Base-by-base conservation (phyloP, 2,329 filamentous ascomycete genomes). In the Ascochyta viciae-villosae region DNA sequence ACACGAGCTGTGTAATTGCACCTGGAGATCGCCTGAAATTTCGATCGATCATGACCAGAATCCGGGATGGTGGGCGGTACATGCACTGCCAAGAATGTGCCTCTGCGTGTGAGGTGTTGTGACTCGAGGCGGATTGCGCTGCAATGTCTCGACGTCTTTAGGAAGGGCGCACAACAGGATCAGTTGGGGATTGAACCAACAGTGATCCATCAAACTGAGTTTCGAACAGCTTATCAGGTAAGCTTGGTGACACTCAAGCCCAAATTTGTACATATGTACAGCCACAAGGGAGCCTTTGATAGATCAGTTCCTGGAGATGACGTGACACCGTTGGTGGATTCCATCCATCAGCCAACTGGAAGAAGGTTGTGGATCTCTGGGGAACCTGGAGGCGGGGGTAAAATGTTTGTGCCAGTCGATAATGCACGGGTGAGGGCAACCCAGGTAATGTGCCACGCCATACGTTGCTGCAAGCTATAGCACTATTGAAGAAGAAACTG, bases 311-410 rank as follows among this genome's bases (percentile, higher is more conserved):
- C 10, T 41, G n/a, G 29, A 12, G 24, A 33, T 9, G 26, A 38
- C n/a, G 42, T 56, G 23, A 33, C 47, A 56, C 47, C 38, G 31
- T n/a, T 46, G 31, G 47, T 3, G 26, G 6, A 2, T 10, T 22
- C 43, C 3, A n/a, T 38, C 15, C 22, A 27, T 19, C 22, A 19
- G 29, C 24, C 33, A 33, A 47, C 15, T 26, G 44, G 22, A 16
- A 27, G 16, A n/a, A 6, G 15, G 19, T 6, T 41, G 19, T 33
- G 29, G 39, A 40, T 44, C n/a, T 34, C n/a, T 33, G 34, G 24
- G 23, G 26, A 53, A 42, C 49, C 39, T 46, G 44, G 44, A 46
- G 54, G 43, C 37, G 49, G 54, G 45, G 49, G 45, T 15, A 8
- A 16, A 12, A 42, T 35, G 19, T 53, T 42, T 41, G 54, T 53